A percentile compares a stretch with the other conserved stretches of the same genome.
These are phyloP conservation scores for Stachybotrys chartarum DNA, from an alignment of 2,329 filamentous ascomycete species.

Conservation along the genomic window DNA sequence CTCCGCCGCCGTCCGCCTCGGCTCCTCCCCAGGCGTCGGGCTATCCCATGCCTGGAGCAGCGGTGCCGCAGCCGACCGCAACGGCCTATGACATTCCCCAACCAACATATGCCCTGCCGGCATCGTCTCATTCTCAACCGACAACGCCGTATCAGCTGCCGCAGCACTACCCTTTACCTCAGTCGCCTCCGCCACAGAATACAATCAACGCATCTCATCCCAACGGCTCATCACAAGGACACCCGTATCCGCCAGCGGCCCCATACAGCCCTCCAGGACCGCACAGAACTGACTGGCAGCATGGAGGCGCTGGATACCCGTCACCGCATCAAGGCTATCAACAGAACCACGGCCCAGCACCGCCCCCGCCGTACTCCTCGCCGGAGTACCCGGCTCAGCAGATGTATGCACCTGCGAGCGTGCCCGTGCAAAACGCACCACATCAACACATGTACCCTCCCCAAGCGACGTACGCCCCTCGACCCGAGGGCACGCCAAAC, in stretches of 20 bases:
- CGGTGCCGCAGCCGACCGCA: conserved; percentile 1
- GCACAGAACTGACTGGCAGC: not conserved
- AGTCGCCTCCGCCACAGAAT: not conserved
- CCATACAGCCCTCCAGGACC: not conserved
- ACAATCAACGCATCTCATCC: not conserved
- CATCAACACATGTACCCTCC: conserved; percentile 13
- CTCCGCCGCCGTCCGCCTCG: not conserved
- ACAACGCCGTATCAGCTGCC: not conserved
- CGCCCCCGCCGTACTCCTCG: not conserved
- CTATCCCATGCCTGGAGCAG: conserved; percentile 6
- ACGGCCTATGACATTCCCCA: conserved; percentile 12
- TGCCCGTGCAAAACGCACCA: not conserved
- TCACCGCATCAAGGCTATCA: not conserved
- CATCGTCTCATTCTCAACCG: not conserved
- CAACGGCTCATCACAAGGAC: not conserved
- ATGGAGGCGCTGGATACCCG: not conserved
- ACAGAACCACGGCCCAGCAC: not conserved
- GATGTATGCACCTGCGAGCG: not conserved
- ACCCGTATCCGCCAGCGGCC: not conserved
- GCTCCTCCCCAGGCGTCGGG: conserved; percentile 1
- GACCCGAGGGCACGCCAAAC: conserved; percentile 5
- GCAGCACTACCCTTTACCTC: not conserved
- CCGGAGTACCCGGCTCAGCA: not conserved
- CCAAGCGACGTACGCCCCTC: conserved; percentile 10
- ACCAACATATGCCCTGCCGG: conserved; percentile 9